Percentiles rank a stretch among this genome's conserved stretches.
phyloP scores from a whole-genome alignment of 768 basidiomycete species.

The Auricularia auricula-judae region DNA sequence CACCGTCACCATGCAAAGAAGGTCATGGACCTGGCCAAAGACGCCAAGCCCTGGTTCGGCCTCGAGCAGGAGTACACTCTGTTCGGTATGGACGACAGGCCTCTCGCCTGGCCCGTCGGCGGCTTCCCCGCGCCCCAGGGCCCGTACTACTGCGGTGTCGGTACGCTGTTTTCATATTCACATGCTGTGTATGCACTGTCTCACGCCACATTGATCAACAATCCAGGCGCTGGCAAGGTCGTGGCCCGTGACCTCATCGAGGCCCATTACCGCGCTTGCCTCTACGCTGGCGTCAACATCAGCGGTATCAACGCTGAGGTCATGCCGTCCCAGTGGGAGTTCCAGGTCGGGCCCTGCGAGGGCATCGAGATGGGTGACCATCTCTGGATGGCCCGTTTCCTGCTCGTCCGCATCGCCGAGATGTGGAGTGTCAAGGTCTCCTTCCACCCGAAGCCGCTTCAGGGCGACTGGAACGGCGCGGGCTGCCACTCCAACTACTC shows the following conservation, averaged over 20 bases:
- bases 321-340: slow-evolving; percentile 99
- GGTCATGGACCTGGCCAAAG: slow-evolving; percentile 88
- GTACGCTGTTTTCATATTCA: slow-evolving; percentile 32
- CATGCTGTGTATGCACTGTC: not conserved
- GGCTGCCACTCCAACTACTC: slow-evolving; percentile 98
- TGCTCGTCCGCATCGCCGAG: slow-evolving; percentile 91
- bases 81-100: slow-evolving; percentile 82
- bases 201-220: slow-evolving; percentile 7
- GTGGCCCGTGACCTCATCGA: slow-evolving; percentile 98
- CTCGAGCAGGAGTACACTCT: slow-evolving; percentile 99
- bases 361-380: slow-evolving; percentile 99
- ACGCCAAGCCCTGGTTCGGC: slow-evolving; percentile 85
- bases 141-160: slow-evolving; percentile 99
- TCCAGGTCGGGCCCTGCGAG: slow-evolving; percentile 97
- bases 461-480: slow-evolving; percentile 98
- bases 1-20: slow-evolving; percentile 89
- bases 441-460: slow-evolving; percentile 98
- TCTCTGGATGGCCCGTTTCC: slow-evolving; percentile 97
- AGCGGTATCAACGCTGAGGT: slow-evolving; percentile 99
- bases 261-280: slow-evolving; percentile 96
- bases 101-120: slow-evolving; percentile 95
- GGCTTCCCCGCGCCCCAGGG: slow-evolving; percentile 99
- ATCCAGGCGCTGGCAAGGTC: slow-evolving; percentile 84
- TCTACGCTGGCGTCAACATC: slow-evolving; percentile 93
- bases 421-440: slow-evolving; percentile 97